A percentile compares a stretch with the other conserved stretches of the same genome.
Conservation (phyloP, 23 red algal genomes). For the Pyropia haitanensis region DNA sequence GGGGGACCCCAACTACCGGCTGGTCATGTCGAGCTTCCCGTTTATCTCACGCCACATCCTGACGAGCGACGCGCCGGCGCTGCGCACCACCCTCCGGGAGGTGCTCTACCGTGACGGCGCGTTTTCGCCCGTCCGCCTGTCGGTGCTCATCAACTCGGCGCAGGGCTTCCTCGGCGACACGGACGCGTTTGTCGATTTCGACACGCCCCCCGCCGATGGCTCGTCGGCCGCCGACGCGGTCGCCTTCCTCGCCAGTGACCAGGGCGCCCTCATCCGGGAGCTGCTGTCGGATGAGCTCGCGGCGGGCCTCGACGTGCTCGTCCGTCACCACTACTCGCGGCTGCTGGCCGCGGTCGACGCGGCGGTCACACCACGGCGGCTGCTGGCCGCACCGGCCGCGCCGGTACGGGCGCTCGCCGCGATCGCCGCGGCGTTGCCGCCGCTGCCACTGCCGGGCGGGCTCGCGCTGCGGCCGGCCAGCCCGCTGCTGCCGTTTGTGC, state of each 20-base stretch:
- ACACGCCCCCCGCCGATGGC: slow-evolving; percentile 48
- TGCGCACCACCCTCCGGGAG: slow-evolving; percentile 55
- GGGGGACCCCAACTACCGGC: slow-evolving; percentile 76
- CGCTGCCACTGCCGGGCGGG: slow-evolving; percentile 12
- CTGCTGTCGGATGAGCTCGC: slow-evolving; percentile 75
- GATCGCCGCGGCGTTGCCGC: not conserved
- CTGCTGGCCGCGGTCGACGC: not conserved
- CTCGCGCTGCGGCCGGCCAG: slow-evolving; percentile 19
- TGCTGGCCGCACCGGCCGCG: slow-evolving; percentile 30
- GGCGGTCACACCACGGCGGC: slow-evolving; percentile 10
- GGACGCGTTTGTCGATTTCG: slow-evolving; percentile 95
- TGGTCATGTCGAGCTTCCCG: slow-evolving; percentile 87
- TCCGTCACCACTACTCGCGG: slow-evolving; percentile 21
- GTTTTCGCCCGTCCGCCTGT: slow-evolving; percentile 56
- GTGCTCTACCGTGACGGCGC: slow-evolving; percentile 82
- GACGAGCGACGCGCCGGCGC: slow-evolving; percentile 43
- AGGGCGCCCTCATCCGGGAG: slow-evolving; percentile 58
- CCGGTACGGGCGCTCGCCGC: not conserved
- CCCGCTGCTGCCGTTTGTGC: no score
- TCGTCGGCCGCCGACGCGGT: slow-evolving; percentile 35
- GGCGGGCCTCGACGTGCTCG: slow-evolving; percentile 49
- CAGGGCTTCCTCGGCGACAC: slow-evolving; percentile 74
- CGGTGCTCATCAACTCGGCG: slow-evolving; percentile 71
- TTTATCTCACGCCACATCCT: slow-evolving; percentile 70
- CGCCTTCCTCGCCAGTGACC: slow-evolving; percentile 59